phyloP scores from a whole-genome alignment of 176 grass and related monocot genomes.

The Canna indica region DNA sequence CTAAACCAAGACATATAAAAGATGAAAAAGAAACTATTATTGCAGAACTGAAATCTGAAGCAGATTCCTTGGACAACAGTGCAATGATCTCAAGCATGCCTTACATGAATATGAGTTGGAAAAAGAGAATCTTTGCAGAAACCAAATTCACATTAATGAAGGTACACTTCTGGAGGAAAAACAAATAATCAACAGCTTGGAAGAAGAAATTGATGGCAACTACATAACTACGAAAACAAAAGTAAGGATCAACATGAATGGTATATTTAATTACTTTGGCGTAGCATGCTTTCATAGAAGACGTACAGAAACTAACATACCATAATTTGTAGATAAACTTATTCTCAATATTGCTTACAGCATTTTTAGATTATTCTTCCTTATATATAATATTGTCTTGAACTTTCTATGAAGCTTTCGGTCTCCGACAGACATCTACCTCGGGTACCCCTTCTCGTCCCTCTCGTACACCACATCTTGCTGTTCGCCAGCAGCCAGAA shows the following conservation, averaged over 20 bases:
- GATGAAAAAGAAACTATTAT: conserved; percentile 45
- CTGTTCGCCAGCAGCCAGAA: too few relatives aligned
- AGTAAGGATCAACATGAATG: neutral
- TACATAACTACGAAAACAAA: neutral
- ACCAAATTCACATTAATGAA: neutral
- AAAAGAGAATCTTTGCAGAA: neutral
- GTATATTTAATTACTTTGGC: neutral
- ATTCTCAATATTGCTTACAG: neutral
- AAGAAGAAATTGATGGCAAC: neutral
- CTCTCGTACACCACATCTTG: too few relatives aligned
- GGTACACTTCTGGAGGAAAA: neutral
- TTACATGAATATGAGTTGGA: neutral
- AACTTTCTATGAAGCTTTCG: neutral
- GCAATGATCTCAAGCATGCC: conserved; percentile 2
- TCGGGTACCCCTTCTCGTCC: too few relatives aligned
- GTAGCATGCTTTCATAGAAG: neutral
- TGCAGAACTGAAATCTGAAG: conserved; percentile 42
- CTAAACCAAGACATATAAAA: conserved; percentile 29
- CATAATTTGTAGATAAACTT: too few relatives aligned
- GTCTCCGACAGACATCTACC: too few relatives aligned
- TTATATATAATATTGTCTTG: neutral
- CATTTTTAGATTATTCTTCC: neutral
- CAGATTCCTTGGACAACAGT: conserved; percentile 43
- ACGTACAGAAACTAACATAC: neutral
- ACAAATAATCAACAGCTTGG: neutral